phyloP scores from a whole-genome alignment of 2,329 filamentous ascomycete genomes.

The Colletotrichum endophyticum region DNA sequence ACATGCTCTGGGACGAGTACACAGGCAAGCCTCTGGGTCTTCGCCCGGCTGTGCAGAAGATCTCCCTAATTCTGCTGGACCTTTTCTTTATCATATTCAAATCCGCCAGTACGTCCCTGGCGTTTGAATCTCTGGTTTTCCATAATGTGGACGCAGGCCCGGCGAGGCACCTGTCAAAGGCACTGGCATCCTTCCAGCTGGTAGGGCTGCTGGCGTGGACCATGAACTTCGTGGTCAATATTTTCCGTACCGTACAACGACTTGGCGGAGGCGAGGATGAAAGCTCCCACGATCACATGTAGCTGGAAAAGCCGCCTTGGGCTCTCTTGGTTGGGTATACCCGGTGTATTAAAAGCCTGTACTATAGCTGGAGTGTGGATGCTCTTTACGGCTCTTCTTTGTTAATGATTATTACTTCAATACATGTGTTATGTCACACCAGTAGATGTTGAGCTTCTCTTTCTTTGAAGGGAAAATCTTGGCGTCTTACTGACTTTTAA shows the following conservation, averaged over 20 bases:
- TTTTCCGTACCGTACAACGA: slow-evolving; percentile 71
- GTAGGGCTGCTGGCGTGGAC: slow-evolving; percentile 89
- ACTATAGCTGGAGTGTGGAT: slow-evolving; percentile 2
- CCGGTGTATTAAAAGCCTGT: slow-evolving; percentile 19
- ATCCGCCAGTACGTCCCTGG: slow-evolving; percentile 87
- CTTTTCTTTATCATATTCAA: slow-evolving; percentile 98
- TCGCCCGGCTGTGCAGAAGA: slow-evolving; percentile 82
- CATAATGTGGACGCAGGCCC: slow-evolving; percentile 36
- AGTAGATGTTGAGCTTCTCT: neutral
- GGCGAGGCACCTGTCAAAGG: slow-evolving; percentile 59
- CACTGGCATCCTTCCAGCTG: slow-evolving; percentile 78
- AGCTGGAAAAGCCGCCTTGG: neutral
- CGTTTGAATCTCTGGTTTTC: slow-evolving; percentile 82
- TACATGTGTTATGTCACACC: neutral
- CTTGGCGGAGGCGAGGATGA: slow-evolving; percentile 60
- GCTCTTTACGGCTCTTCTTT: neutral
- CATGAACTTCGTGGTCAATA: slow-evolving; percentile 85
- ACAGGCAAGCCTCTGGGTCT: slow-evolving; percentile 91
- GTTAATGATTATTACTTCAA: neutral
- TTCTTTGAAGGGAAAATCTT: neutral
- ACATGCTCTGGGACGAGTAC: slow-evolving; percentile 97
- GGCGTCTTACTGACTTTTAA: neutral
- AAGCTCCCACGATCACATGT: slow-evolving; percentile 17
- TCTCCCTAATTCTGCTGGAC: slow-evolving; percentile 88
- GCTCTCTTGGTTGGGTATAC: slow-evolving; percentile 10